Percentiles rank a stretch among this genome's conserved stretches.
phyloP scores from a whole-genome alignment of 1,284 basidiomycete species.

The Microbotryum violaceum region DNA sequence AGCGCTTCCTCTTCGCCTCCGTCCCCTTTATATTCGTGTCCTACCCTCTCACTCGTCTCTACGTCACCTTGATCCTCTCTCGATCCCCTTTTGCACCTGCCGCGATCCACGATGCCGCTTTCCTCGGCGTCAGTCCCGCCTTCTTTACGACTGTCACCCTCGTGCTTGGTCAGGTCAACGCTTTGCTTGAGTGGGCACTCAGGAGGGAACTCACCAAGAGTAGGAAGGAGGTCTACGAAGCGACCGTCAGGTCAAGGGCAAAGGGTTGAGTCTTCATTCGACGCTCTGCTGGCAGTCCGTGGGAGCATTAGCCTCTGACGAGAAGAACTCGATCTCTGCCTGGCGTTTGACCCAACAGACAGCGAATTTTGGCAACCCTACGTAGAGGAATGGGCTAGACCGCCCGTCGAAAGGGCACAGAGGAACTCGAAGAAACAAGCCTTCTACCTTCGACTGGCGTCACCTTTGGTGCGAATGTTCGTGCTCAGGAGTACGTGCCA shows the following conservation, averaged over 20 bases:
- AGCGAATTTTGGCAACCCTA: constrained; percentile 34
- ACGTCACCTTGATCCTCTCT: constrained; percentile 32
- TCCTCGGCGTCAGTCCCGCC: constrained; percentile 22
- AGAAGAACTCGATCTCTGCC: neutral
- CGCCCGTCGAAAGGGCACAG: constrained; percentile 35
- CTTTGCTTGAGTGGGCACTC: constrained; percentile 31
- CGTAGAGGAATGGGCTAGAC: constrained; percentile 36
- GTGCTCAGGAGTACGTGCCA: constrained; percentile 31
- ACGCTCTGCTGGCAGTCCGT: neutral
- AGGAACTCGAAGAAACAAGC: constrained; percentile 27
- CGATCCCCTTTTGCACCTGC: constrained; percentile 25
- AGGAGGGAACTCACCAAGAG: constrained; percentile 25
- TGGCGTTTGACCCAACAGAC: constrained; percentile 1
- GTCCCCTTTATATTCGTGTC: constrained; percentile 19
- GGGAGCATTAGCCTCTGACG: neutral
- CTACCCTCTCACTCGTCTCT: constrained; percentile 26
- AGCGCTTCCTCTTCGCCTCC: constrained; percentile 11
- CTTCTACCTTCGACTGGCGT: constrained; percentile 31
- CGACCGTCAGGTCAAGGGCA: constrained; percentile 30
- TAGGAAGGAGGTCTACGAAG: constrained; percentile 31
- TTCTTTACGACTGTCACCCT: constrained; percentile 24
- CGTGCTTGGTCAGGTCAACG: constrained; percentile 23
- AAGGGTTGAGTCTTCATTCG: constrained; percentile 21
- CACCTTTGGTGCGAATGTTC: constrained; percentile 31
- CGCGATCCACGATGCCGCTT: constrained; percentile 25